phyloP scores from a whole-genome alignment of 1,284 basidiomycete species.

The Agroathelia rolfsii region DNA sequence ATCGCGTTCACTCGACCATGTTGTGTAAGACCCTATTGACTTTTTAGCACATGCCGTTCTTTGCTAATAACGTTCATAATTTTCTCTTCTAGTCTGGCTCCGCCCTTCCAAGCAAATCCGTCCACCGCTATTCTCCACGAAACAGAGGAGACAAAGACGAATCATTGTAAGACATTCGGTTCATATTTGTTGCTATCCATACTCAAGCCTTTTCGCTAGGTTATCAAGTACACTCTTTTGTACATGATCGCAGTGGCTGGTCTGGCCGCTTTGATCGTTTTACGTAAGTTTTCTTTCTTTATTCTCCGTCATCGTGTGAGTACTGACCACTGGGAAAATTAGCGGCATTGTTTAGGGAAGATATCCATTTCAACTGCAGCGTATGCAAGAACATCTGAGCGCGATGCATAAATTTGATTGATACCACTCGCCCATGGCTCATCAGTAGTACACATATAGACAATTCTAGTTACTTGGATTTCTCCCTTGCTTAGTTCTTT shows the following conservation, averaged over 20 bases:
- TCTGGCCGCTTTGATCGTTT: slow-evolving; percentile 73
- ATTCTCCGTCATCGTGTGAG: slow-evolving; percentile 2
- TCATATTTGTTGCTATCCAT: slow-evolving; percentile 1
- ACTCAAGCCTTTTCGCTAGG: slow-evolving; percentile 24
- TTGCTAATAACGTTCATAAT: slow-evolving; percentile 10
- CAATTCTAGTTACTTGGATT: slow-evolving; percentile 18
- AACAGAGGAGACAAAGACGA: slow-evolving; percentile 83
- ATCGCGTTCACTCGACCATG: slow-evolving; percentile 86
- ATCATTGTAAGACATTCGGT: slow-evolving; percentile 65
- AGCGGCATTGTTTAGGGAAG: slow-evolving; percentile 65
- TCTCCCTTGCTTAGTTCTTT: no score
- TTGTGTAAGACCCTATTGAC: slow-evolving; percentile 53
- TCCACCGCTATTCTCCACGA: slow-evolving; percentile 89
- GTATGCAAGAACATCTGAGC: slow-evolving; percentile 75
- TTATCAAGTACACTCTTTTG: slow-evolving; percentile 76
- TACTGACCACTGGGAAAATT: no score
- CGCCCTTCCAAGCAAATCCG: slow-evolving; percentile 91
- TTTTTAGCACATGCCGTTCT: slow-evolving; percentile 2
- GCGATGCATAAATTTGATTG: no score
- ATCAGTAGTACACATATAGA: slow-evolving; percentile 14
- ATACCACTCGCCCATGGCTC: slow-evolving; percentile 8
- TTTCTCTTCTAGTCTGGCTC: slow-evolving; percentile 62
- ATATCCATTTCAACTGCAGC: slow-evolving; percentile 58
- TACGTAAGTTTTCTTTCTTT: slow-evolving; percentile 47
- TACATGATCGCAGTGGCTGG: slow-evolving; percentile 74